Evolutionary conservation across 139 green algal genomes (phyloP).

Genomic region (Tetradesmus obliquus): DNA sequence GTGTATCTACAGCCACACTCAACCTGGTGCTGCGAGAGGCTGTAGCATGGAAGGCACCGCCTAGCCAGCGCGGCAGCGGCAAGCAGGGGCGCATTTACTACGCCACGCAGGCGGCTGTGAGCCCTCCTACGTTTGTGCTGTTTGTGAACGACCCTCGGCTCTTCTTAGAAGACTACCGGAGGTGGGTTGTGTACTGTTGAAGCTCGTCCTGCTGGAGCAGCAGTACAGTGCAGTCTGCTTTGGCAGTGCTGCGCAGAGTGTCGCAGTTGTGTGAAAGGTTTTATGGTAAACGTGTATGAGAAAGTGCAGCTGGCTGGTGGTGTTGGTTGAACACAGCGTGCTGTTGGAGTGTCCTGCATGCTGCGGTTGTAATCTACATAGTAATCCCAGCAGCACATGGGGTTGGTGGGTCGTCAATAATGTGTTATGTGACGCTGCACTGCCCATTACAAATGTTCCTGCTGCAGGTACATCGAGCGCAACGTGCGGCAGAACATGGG

Average conservation of each 20-base stretch:
- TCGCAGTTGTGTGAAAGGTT: too few species aligned
- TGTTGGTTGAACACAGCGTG: too few species aligned
- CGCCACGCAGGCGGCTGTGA: slow-evolving; percentile 85
- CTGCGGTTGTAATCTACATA: too few species aligned
- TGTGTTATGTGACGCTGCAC: too few species aligned
- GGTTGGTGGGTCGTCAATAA: too few species aligned
- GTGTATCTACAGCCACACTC: slow-evolving; percentile 93
- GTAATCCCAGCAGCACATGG: too few species aligned
- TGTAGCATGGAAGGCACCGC: slow-evolving; percentile 80
- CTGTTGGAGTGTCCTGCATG: too few species aligned
- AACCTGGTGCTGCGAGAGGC: slow-evolving; percentile 93
- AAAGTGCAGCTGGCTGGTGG: too few species aligned
- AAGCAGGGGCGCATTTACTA: slow-evolving; percentile 93
- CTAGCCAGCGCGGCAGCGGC: slow-evolving; percentile 58
- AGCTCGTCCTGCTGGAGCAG: too few species aligned
- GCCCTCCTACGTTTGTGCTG: slow-evolving; percentile 97
- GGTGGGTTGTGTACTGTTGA: slow-evolving; percentile 57
- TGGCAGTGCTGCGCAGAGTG: too few species aligned
- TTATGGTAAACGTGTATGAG: not conserved
- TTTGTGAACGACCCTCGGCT: slow-evolving; percentile 95
- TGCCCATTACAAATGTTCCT: not conserved
- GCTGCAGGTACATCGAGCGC: slow-evolving; percentile 76
- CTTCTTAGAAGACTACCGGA: slow-evolving; percentile 91
- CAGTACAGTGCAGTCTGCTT: too few species aligned
- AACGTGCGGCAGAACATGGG: slow-evolving; percentile 89